Evolutionary conservation across 805 yeast species (phyloP).

Genomic region (Crinitomyces ghanaensis): DNA sequence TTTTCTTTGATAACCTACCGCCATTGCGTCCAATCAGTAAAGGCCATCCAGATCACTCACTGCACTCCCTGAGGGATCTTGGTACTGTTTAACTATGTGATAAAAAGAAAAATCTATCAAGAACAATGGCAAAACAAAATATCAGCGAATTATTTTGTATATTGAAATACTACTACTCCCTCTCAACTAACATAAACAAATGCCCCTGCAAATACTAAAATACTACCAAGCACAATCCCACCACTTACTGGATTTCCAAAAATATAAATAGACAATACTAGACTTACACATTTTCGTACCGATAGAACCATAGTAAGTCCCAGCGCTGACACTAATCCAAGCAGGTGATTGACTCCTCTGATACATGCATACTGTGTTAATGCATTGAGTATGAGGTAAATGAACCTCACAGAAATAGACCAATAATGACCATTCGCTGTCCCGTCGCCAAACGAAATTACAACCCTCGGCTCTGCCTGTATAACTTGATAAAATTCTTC

Average conservation of each 20-base stretch:
- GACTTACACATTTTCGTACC: constrained; percentile 49
- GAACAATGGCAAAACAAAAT: no score
- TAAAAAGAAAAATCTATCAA: no score
- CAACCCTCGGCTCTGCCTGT: constrained; percentile 10
- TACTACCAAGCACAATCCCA: constrained; percentile 37
- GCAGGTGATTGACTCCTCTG: constrained; percentile 53
- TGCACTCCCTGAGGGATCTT: no score
- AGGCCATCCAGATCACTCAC: no score
- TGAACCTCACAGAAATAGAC: constrained; percentile 20
- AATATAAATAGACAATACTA: constrained; percentile 42
- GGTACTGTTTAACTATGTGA: no score
- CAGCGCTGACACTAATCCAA: constrained; percentile 47
- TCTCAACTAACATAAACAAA: constrained; percentile 28
- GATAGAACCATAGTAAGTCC: constrained; percentile 51
- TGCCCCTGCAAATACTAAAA: constrained; percentile 46
- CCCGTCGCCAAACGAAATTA: constrained; percentile 12
- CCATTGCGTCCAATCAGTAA: no score
- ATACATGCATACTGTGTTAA: constrained; percentile 52
- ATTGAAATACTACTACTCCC: no score
- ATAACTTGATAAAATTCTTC: constrained; percentile 24
- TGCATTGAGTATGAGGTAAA: constrained; percentile 33
- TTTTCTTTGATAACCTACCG: no score
- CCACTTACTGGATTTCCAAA: constrained; percentile 37
- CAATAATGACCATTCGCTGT: no score
- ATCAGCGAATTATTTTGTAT: no score